phyloP scores from a whole-genome alignment of 2,329 filamentous ascomycete species.

The Penicillium rolfsii region DNA sequence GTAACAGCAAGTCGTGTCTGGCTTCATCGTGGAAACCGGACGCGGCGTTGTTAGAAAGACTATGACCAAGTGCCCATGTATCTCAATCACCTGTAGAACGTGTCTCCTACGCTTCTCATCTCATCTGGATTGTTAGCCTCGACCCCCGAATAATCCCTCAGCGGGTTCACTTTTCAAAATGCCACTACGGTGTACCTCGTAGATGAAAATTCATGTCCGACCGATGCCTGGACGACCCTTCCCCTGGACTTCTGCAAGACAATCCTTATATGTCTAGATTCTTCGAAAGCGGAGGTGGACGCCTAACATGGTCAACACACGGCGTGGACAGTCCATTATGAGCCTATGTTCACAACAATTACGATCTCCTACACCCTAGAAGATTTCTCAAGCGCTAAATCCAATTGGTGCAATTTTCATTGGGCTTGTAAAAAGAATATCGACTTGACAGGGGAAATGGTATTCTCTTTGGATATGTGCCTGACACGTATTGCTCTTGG shows the following conservation, averaged over 20 bases:
- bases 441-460: background rate
- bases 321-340: rapidly evolving
- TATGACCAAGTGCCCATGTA: no score
- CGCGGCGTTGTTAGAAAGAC: no score
- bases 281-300: background rate
- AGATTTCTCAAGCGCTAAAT: background rate
- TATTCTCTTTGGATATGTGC: background rate
- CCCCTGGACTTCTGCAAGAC: background rate
- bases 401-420: background rate
- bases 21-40: no score
- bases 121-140: background rate
- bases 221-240: background rate
- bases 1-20: no score
- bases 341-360: background rate
- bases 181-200: background rate
- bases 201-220: background rate
- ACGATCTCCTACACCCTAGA: background rate
- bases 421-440: background rate
- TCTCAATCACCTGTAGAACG: no score
- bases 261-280: background rate
- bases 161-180: background rate
- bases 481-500: background rate
- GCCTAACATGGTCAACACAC: background rate
- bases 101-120: no score
- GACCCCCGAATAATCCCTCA: background rate